Conservation (phyloP, 2,329 filamentous ascomycete species). For the Metarhizium sp. region DNA sequence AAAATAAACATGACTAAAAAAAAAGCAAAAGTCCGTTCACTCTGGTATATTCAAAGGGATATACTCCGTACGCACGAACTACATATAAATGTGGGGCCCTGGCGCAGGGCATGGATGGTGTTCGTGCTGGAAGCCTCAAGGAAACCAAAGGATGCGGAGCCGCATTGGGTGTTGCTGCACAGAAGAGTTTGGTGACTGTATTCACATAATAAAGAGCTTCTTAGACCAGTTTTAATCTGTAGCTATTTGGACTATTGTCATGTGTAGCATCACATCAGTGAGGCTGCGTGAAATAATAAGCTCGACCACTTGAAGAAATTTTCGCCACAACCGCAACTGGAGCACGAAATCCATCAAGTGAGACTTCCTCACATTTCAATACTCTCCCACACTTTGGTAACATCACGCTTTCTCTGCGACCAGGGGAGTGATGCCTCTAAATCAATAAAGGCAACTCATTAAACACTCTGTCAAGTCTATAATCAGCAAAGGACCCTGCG, state of each 20-base stretch:
- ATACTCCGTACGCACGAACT: no score
- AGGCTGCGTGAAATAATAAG: not conserved
- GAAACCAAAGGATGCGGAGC: not conserved
- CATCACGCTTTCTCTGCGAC: not conserved
- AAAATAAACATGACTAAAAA: not conserved
- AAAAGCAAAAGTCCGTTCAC: not conserved
- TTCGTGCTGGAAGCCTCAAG: not conserved
- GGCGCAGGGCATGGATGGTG: not conserved
- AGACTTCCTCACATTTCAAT: no score
- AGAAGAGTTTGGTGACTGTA: no score
- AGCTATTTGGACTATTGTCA: not conserved
- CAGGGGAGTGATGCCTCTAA: no score
- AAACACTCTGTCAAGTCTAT: no score
- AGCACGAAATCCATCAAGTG: slow-evolving; percentile 8
- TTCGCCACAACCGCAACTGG: slow-evolving; percentile 13
- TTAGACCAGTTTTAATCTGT: no score
- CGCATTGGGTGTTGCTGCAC: no score
- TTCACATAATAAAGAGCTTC: no score
- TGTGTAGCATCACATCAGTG: not conserved
- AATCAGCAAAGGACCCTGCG: no score
- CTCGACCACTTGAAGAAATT: slow-evolving; percentile 15
- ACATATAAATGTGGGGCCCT: not conserved
- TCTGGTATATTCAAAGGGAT: not conserved
- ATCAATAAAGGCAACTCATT: no score
- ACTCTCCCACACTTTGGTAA: not conserved